Conservation (phyloP, 2,329 filamentous ascomycete genomes). For the Penicillium italicum region DNA sequence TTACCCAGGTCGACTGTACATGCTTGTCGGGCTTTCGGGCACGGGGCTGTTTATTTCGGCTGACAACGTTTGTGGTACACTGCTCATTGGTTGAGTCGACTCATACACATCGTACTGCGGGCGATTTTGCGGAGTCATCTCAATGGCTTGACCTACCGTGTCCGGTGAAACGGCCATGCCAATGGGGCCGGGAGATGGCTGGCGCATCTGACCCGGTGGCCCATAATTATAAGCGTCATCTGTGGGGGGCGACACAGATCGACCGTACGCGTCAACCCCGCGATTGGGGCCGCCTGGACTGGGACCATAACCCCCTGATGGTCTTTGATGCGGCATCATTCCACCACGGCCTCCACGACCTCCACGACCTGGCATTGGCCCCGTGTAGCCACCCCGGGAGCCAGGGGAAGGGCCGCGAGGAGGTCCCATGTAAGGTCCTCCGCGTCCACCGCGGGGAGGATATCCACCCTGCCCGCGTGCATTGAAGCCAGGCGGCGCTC, state of each 20-base stretch:
- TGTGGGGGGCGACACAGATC: conserved; percentile 24
- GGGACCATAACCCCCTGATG: conserved; percentile 45
- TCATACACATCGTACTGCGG: conserved; percentile 30
- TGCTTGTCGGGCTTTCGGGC: conserved; percentile 63
- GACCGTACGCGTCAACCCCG: conserved; percentile 37
- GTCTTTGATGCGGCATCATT: conserved; percentile 41
- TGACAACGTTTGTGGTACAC: conserved; percentile 27
- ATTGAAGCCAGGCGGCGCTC: conserved; percentile 43
- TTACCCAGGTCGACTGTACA: conserved; percentile 72
- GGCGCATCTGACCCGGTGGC: conserved; percentile 18
- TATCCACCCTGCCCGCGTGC: conserved; percentile 58
- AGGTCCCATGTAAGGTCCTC: conserved; percentile 37
- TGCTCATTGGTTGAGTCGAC: conserved; percentile 34
- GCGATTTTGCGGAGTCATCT: conserved; percentile 72
- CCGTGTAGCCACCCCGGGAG: conserved; percentile 45
- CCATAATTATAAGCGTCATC: conserved; percentile 28
- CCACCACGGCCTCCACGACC: conserved; percentile 39
- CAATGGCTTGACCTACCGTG: conserved; percentile 62
- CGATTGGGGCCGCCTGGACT: conserved; percentile 37
- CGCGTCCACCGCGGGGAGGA: conserved; percentile 45
- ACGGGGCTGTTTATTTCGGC: conserved; percentile 25
- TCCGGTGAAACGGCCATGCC: conserved; percentile 38
- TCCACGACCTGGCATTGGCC: conserved; percentile 34
- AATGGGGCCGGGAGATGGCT: conserved; percentile 33
- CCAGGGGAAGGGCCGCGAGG: conserved; percentile 33